Evolutionary conservation across 257 asterid genomes (phyloP).

Genomic region (Salvia miltiorrhiza): DNA sequence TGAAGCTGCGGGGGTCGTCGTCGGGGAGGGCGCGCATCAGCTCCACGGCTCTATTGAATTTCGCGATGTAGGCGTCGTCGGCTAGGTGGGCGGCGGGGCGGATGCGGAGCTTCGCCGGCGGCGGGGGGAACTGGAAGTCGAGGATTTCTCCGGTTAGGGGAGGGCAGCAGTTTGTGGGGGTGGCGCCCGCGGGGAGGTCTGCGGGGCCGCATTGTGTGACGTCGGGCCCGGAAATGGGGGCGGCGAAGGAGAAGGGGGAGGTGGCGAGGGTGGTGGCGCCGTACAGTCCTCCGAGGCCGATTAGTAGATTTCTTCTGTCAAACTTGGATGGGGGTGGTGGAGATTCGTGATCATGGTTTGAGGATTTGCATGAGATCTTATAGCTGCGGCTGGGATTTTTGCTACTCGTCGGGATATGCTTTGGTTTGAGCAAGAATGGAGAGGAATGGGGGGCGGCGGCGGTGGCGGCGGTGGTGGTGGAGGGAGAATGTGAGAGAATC

Average conservation of each 20-base stretch:
- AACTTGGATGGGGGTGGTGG: slow-evolving; percentile 18
- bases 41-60: slow-evolving; percentile 51
- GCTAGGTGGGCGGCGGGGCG: slow-evolving; percentile 79
- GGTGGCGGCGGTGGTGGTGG: slow-evolving; percentile 25
- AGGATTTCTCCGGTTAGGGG: slow-evolving; percentile 36
- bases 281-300: slow-evolving; percentile 72
- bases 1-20: slow-evolving; percentile 80
- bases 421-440: slow-evolving; percentile 26
- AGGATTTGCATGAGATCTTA: slow-evolving; percentile 50
- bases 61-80: slow-evolving; percentile 45
- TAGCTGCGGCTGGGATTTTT: slow-evolving; percentile 17
- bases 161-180: slow-evolving; percentile 72
- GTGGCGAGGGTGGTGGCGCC: slow-evolving; percentile 52
- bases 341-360: slow-evolving; percentile 19
- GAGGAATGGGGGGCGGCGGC: slow-evolving; percentile 2
- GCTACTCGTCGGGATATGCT: slow-evolving; percentile 9
- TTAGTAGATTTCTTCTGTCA: slow-evolving; percentile 54
- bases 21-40: slow-evolving; percentile 76
- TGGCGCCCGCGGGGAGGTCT: slow-evolving; percentile 52
- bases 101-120: slow-evolving; percentile 34
- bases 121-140: slow-evolving; percentile 52
- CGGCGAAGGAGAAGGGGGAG: slow-evolving; percentile 51
- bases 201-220: slow-evolving; percentile 77
- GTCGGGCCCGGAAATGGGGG: slow-evolving; percentile 64
- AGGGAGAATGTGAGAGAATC: slow-evolving; percentile 22